Base-by-base conservation (phyloP, 768 basidiomycete genomes). In the Leucosporidium yakuticum region DNA sequence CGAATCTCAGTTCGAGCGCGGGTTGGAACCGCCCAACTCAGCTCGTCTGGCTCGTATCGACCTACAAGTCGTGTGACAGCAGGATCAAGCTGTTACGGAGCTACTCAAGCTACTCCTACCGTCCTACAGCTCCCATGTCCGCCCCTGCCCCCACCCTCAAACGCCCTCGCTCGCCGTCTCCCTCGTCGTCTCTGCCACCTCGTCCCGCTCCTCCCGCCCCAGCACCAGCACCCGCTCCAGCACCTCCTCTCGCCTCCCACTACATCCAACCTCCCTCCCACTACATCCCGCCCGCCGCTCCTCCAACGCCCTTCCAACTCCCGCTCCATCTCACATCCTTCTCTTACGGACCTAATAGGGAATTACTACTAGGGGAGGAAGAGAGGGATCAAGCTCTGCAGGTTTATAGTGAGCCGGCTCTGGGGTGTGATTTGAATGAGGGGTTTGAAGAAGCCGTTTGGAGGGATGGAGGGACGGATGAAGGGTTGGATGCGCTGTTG, bases 381-480 rank as follows among this genome's bases (percentile, higher is more conserved):
- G n/a, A 49, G 6, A 63, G 49, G 48, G 70, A 76, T 49, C 60
- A 62, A 3, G 67, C 71, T 15, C 27, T 76, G 4, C 59, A 63
- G 15, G 53, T 62, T 21, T 74, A 76, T 57, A 34, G 48, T 20
- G 67, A 71, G 44, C 73, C 73, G 12, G 19, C 39, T 21, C 21
- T 69, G 32, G 74, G 71, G 1, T 36, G 55, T 14, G 83, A 88
- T 70, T 83, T 93, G 3, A 79, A 81, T 1, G 83, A 86, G 77
- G 88, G 87, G 1, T 91, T 88, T 77, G 85, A 89, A 17, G 81
- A 82, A 17, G 92, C 90, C 88, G 80, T 83, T 17, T 83, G 86
- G 29, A 80, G 91, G 59, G 77, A 91, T 19, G 90, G 91, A 73
- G 79, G 82, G 2, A 81, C 92, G 49, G 80, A 93, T 68, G 63